Evolutionary conservation across 1,284 basidiomycete species (phyloP), one percentile per base, ranked within the genome.

Genomic region (Caloboletus firmus): DNA sequence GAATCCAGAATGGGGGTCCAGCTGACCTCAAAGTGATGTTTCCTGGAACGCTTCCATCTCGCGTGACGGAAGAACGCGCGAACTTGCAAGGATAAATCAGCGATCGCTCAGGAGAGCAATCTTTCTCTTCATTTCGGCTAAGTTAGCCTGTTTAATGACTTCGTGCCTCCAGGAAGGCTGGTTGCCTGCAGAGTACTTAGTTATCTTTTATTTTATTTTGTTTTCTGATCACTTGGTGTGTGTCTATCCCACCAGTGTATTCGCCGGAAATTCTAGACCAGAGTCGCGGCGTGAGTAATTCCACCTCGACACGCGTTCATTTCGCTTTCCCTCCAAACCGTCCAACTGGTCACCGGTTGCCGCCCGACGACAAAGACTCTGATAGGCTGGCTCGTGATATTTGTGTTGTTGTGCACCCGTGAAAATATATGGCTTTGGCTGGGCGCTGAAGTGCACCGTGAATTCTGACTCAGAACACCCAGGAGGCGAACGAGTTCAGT

Each of bases 61-160:
- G 40, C 31, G 46, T 45, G 50, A 43, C 35, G 32, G 28, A 49
- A 48, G 13, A 37, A 37, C n/a, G n/a, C 18, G 17, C 40, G 32
- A 61, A 56, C 51, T 31, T 39, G 47, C 45, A 53, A 43, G 44
- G 44, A 45, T 51, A 42, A 61, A 67, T 69, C 63, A 47, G 43
- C 61, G 65, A 66, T 69, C 64, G 63, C 56, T 61, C 58, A 54
- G 61, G 54, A 59, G 55, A 59, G 51, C 49, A 56, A 60, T 58
- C 49, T 39, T 52, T 46, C 18, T 43, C 53, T 66, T 66, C 63
- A 66, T 66, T 65, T 68, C 67, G 65, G 62, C 31, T 53, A 48
- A 17, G 42, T 30, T 47, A 66, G 55, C 52, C 17, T 57, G 24
- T 47, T 57, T 55, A 49, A 62, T 66, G 58, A 54, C 36, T 53